A percentile compares a stretch with the other conserved stretches of the same genome.
These are phyloP conservation scores for Fusarium kyushuense DNA, from an alignment of 2,329 filamentous ascomycete species.

Conservation along the genomic window DNA sequence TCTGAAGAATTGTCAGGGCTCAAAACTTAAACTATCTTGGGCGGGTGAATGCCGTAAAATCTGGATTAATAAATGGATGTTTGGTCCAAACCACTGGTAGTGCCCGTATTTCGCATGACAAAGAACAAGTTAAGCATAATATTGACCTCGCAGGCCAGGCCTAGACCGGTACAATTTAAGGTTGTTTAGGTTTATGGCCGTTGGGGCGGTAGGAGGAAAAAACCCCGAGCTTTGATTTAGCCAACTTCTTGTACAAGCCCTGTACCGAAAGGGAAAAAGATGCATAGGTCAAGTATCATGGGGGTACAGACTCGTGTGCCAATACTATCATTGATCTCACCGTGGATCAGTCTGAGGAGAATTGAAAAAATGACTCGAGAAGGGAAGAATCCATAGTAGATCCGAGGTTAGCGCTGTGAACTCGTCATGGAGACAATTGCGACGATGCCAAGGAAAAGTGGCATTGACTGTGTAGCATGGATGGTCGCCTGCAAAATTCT, in stretches of 20 bases:
- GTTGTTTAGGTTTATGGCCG: constrained; percentile 29
- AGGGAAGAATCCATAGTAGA: not conserved
- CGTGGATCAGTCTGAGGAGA: constrained; percentile 13
- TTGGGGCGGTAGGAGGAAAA: constrained; percentile 16
- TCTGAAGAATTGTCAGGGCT: not conserved
- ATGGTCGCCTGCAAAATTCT: constrained; percentile 24
- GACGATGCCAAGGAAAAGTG: constrained; percentile 28
- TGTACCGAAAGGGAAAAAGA: constrained; percentile 25
- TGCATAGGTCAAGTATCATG: constrained; percentile 18
- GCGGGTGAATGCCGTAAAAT: not conserved
- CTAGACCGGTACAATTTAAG: constrained; percentile 8
- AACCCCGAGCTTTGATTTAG: constrained; percentile 24
- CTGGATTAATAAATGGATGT: not conserved
- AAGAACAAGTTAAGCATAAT: constrained; percentile 33
- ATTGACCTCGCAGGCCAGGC: constrained; percentile 22
- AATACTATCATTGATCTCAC: constrained; percentile 16
- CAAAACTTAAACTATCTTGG: not conserved
- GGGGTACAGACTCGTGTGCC: not conserved
- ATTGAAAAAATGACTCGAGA: constrained; percentile 20
- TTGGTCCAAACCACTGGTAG: not conserved
- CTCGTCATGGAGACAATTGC: constrained; percentile 30
- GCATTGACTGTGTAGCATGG: constrained; percentile 16
- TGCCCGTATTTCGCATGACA: constrained; percentile 14
- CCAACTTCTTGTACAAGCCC: constrained; percentile 19
- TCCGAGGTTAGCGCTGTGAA: constrained; percentile 29